Base-by-base conservation (phyloP, 108 stramenopile genomes). In the Cyclotella sp. region DNA sequence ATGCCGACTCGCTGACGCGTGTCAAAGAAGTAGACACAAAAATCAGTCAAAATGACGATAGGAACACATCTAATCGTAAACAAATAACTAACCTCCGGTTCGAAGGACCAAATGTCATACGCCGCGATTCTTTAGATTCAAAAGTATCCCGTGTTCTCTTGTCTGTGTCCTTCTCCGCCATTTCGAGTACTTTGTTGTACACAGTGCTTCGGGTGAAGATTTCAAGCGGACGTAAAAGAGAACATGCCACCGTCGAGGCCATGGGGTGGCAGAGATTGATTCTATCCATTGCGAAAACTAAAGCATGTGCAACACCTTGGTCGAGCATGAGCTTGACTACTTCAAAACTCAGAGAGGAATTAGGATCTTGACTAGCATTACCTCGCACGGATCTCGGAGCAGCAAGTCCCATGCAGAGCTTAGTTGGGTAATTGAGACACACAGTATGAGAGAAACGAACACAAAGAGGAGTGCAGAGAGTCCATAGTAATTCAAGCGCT, bases 301-400 rank as follows among this genome's bases (percentile, higher is more conserved):
- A 76, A 21, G 93, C 86, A 70, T 93, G 88, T 26, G 90, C 92
- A 72, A 90, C 86, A 10, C 93, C 93, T 52, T 69, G 43, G 30
- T 97, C 95, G 4, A 93, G 75, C 92, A 95, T 95, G 40, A 91
- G 45, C 58, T 84, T 90, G 14, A 98, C 82, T 22, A 95, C 90
- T 61, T 96, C 96, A 77, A 89, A 91, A 62, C 88, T 90, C 53
- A 97, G 77, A 40, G 85, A 61, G 21, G 77, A 77, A 70, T 86
- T 91, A 21, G 85, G 79, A 58, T 94, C 88, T 21, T 86, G 79
- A 67, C 72, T 88, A 26, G 59, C 67, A 46, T 81, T 77, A 29
- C 29, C 55, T 30, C 55, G 88, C 60, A n/a, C 15, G 12, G 60
- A 30, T 46, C 94, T 76, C 18, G 97, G 97, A 1, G 93, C 92